Conservation (phyloP, 805 yeast genomes). For the Barnettozyma wickerhamii region DNA sequence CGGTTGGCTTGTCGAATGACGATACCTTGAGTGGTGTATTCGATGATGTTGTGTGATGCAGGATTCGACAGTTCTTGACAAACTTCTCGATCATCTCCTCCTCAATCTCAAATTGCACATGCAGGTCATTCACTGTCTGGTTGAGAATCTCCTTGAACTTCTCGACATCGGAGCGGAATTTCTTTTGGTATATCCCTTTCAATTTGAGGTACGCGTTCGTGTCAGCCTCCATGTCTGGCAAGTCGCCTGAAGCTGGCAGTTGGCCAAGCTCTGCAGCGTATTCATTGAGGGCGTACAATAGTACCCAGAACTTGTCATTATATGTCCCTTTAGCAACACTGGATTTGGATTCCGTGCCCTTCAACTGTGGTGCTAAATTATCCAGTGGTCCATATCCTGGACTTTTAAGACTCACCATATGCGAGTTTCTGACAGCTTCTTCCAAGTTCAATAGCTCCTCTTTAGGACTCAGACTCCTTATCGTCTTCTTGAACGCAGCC, state of each 20-base stretch:
- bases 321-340: constrained; percentile 1
- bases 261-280: constrained; percentile 41
- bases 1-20: background rate
- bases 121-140: constrained; percentile 23
- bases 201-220: constrained; percentile 57
- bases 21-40: background rate
- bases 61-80: constrained; percentile 54
- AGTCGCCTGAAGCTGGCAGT: constrained; percentile 67
- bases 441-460: constrained; percentile 34
- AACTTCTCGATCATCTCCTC: constrained; percentile 36
- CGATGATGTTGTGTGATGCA: constrained; percentile 25
- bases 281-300: constrained; percentile 46
- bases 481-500: constrained; percentile 33
- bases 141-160: constrained; percentile 33
- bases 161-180: constrained; percentile 47
- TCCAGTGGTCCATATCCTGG: constrained; percentile 17
- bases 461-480: constrained; percentile 15
- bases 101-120: constrained; percentile 26
- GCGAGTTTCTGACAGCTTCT: constrained; percentile 40
- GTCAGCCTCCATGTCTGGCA: constrained; percentile 89
- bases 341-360: constrained; percentile 20
- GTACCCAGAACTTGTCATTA: constrained; percentile 54
- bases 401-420: constrained; percentile 2
- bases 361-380: constrained; percentile 5
- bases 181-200: constrained; percentile 51